Conservation (phyloP, 148 eudicot species). For the Nyssa sinensis region DNA sequence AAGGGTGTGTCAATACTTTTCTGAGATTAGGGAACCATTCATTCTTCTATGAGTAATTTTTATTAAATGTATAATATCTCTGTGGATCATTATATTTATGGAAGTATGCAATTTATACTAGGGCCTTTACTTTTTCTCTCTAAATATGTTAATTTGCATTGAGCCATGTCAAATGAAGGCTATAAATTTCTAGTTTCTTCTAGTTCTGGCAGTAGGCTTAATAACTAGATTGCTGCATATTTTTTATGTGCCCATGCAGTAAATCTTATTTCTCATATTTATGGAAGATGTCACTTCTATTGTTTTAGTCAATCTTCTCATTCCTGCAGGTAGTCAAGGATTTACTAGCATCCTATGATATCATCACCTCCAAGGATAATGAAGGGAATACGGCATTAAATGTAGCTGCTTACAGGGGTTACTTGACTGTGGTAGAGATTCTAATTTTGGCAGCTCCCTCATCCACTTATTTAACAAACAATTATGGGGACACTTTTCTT, state of each 20-base stretch:
- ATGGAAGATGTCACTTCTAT: neutral
- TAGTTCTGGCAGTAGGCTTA: neutral
- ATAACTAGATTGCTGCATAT: too few relatives aligned
- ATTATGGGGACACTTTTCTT: conserved; percentile 69
- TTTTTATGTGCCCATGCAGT: too few relatives aligned
- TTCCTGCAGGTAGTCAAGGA: conserved; percentile 60
- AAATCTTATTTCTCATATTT: neutral
- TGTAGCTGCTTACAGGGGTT: conserved; percentile 76
- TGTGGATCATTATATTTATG: neutral
- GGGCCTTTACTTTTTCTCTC: neutral
- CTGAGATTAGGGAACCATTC: neutral
- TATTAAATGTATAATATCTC: too few relatives aligned
- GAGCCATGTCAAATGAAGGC: too few relatives aligned
- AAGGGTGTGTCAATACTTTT: neutral
- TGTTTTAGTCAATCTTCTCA: neutral
- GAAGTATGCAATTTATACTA: neutral
- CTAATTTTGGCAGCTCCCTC: conserved; percentile 49
- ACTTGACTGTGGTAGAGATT: conserved; percentile 43
- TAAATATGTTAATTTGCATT: neutral
- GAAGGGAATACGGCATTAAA: conserved; percentile 79
- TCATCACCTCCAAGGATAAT: conserved; percentile 48
- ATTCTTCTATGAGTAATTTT: too few relatives aligned
- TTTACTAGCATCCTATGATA: conserved; percentile 48
- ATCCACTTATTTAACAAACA: conserved; percentile 41
- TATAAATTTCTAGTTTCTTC: neutral